These are phyloP conservation scores for Selaginella tamariscina DNA, from an alignment of 75 land plant genomes.

Conservation along the genomic window DNA sequence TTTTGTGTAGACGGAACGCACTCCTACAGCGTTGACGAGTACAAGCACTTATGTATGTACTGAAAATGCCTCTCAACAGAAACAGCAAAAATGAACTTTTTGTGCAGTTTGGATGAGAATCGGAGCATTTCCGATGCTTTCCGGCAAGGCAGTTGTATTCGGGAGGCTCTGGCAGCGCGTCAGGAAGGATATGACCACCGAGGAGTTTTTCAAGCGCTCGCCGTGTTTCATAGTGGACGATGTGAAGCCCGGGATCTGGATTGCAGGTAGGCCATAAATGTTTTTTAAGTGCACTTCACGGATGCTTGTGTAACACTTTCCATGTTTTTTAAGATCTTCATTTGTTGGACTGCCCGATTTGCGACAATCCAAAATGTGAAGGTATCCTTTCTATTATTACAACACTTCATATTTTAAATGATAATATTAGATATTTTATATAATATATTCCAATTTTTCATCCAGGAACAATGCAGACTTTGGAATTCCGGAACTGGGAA, in stretches of 20 bases:
- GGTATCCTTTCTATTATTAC: slow-evolving; percentile 24
- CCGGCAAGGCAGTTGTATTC: slow-evolving; percentile 36
- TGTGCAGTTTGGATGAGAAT: slow-evolving; percentile 77
- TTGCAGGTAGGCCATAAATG: slow-evolving; percentile 46
- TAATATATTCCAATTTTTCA: background rate
- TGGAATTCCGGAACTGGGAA: slow-evolving; percentile 67
- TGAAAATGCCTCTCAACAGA: background rate
- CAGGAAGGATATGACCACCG: slow-evolving; percentile 14
- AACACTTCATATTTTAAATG: background rate
- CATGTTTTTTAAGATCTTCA: slow-evolving; percentile 50
- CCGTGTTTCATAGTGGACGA: slow-evolving; percentile 34
- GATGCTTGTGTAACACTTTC: background rate
- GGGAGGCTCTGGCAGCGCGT: slow-evolving; percentile 30
- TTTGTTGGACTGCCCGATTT: slow-evolving; percentile 76
- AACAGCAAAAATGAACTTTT: background rate
- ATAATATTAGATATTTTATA: background rate
- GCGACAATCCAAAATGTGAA: slow-evolving; percentile 69
- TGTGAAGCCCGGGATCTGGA: slow-evolving; percentile 68
- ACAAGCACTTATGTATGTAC: slow-evolving; percentile 53
- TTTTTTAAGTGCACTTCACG: background rate
- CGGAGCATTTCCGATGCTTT: slow-evolving; percentile 55
- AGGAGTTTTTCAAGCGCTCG: too few relatives aligned
- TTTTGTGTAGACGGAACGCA: slow-evolving; percentile 62
- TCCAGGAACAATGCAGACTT: slow-evolving; percentile 81
- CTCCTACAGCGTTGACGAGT: slow-evolving; percentile 40